Conservation (phyloP, 495 filamentous ascomycete genomes). For the Hypoxylon fragiforme region DNA sequence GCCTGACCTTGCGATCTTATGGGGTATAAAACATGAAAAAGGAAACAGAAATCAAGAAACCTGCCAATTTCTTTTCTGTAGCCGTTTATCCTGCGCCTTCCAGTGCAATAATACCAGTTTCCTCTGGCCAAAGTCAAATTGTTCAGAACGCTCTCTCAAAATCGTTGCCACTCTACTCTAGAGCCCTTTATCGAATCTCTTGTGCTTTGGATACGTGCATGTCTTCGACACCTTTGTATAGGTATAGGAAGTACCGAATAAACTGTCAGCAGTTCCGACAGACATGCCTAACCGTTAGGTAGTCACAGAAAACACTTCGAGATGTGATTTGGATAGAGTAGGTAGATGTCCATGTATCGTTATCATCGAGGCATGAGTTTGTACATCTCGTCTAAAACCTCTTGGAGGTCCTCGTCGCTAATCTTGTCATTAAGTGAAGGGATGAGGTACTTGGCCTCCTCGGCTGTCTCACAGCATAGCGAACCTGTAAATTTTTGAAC, state of each 20-base stretch:
- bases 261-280: too few species aligned
- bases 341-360: too few species aligned
- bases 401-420: slow-evolving; percentile 79
- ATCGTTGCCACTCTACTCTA: background rate
- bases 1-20: slow-evolving; percentile 24
- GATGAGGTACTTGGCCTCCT: slow-evolving; percentile 96
- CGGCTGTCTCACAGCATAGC: slow-evolving; percentile 85
- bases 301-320: too few species aligned
- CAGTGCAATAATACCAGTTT: slow-evolving; percentile 25
- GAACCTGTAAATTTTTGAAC: slow-evolving; percentile 59
- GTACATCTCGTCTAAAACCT: slow-evolving; percentile 85
- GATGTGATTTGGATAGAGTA: too few species aligned
- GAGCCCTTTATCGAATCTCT: background rate
- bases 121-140: slow-evolving; percentile 18
- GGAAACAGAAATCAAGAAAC: slow-evolving; percentile 22
- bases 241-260: background rate
- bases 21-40: slow-evolving; percentile 29
- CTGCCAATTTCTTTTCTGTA: slow-evolving; percentile 20
- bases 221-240: background rate
- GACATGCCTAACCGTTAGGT: too few species aligned
- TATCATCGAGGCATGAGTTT: slow-evolving; percentile 61
- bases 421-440: slow-evolving; percentile 89
- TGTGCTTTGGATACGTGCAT: background rate
- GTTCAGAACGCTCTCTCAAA: slow-evolving; percentile 15
- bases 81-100: slow-evolving; percentile 31